phyloP scores from a whole-genome alignment of 352 stramenopile genomes.

The Phytophthora hybrid region DNA sequence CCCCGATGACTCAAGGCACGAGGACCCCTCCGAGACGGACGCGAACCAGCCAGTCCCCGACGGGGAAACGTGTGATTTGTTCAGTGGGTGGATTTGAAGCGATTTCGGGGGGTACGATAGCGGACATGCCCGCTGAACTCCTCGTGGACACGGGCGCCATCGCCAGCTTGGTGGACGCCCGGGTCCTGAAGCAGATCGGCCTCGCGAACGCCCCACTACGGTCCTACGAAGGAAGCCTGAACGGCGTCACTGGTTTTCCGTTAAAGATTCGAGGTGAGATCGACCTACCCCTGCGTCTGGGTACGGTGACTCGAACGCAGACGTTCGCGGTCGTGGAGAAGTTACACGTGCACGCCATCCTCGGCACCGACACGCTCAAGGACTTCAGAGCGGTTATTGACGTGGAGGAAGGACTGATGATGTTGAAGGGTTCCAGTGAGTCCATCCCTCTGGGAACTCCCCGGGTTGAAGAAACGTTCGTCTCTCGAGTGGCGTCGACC shows the following conservation, averaged over 20 bases:
- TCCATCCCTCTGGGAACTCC: not conserved
- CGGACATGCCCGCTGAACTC: not conserved
- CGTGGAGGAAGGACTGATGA: not conserved
- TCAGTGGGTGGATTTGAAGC: not conserved
- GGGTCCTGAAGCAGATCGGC: not conserved
- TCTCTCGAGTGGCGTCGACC: not conserved
- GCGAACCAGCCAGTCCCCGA: not conserved
- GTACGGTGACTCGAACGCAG: not conserved
- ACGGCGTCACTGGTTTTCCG: not conserved
- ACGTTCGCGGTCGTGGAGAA: not conserved
- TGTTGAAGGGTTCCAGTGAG: not conserved
- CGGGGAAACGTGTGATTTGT: not conserved
- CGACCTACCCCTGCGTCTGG: not conserved
- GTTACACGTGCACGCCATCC: not conserved
- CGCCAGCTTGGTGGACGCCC: not conserved
- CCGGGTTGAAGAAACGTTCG: not conserved
- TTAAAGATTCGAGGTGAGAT: not conserved
- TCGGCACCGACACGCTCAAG: not conserved
- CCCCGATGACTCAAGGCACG: not conserved
- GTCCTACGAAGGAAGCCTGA: not conserved
- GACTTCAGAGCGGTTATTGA: not conserved
- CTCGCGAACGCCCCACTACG: not conserved
- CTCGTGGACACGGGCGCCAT: slow-evolving; percentile 1
- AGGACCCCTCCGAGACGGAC: not conserved
- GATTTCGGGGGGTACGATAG: not conserved